Conservation (phyloP, 2,329 filamentous ascomycete species). For the Mycosphaerella sp. region DNA sequence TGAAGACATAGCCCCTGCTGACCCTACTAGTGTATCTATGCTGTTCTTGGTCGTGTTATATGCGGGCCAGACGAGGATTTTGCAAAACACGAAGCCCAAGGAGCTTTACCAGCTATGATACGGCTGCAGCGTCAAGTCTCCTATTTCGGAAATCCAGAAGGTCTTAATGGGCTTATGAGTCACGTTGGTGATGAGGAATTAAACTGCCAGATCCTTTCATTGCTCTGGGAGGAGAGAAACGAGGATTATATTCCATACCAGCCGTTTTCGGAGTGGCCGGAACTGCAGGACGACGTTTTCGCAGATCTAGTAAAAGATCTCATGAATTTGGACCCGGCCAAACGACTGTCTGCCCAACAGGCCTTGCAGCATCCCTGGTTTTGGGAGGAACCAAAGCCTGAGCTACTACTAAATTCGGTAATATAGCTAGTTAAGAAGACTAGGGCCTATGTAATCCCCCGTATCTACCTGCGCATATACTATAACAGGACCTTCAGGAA, state of each 20-base stretch:
- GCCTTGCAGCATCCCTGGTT: slow-evolving; percentile 6
- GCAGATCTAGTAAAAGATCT: neutral
- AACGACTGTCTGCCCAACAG: neutral
- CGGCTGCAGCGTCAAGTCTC: slow-evolving; percentile 31
- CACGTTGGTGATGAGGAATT: slow-evolving; percentile 34
- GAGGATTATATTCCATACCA: slow-evolving; percentile 1
- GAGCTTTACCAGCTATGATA: slow-evolving; percentile 26
- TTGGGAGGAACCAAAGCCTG: too few relatives aligned
- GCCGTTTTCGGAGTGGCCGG: slow-evolving; percentile 2
- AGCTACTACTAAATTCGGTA: too few relatives aligned
- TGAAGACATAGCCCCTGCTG: neutral
- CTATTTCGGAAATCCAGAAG: slow-evolving; percentile 29
- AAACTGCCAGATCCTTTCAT: slow-evolving; percentile 28
- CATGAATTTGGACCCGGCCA: slow-evolving; percentile 6
- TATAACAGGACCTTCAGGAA: too few relatives aligned
- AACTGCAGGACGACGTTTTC: neutral
- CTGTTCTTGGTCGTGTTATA: slow-evolving; percentile 25
- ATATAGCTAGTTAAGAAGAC: too few relatives aligned
- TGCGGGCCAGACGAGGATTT: slow-evolving; percentile 30
- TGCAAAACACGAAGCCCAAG: slow-evolving; percentile 19
- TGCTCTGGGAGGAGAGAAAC: slow-evolving; percentile 14
- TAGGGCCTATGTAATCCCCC: too few relatives aligned
- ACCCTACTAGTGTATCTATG: slow-evolving; percentile 11
- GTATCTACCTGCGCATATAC: too few relatives aligned
- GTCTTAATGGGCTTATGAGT: slow-evolving; percentile 30